Evolutionary conservation across 805 yeast species (phyloP), one percentile per base, ranked within the genome.

Genomic region (Cyberlindnera maclurae): DNA sequence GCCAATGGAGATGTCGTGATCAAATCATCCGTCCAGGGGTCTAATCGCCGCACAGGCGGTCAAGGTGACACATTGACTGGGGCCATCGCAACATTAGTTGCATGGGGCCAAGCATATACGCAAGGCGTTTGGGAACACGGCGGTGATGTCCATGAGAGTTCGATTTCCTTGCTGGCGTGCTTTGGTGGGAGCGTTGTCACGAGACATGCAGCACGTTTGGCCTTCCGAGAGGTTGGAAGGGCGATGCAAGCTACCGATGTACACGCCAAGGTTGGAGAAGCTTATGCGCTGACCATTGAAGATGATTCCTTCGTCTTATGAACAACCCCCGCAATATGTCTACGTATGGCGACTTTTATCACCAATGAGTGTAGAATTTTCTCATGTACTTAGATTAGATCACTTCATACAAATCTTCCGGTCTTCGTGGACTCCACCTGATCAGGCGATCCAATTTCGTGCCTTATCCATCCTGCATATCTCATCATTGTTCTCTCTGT

Each of bases 1-100:
- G 81, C 77, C 5, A 63, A 69, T 36, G 75, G 73, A 2, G 65
- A 61, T 4, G 53, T 58, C 4, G 51, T 63, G 5, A 45, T 84
- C 6, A 50, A 62, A 3, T 72, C 70, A 44, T 68, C 67, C 27
- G 53, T 65, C 26, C 51, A 57, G 12, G 97, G 97, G 1, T 80
- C 93, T 6, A 60, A 64, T 36, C 82, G 85, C 53, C 69, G 98
- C 38, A 94, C 85, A 7, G 96, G 97, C 11, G 98, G 98, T 0
- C 97, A 93, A 62, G 98, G 98, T 18, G 98, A 93, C 52, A 83
- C 96, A 0, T 59, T 93, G 29, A 75, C 90, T 1, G 98, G 98
- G 0, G 66, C 85, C 17, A 62, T 88, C n/a, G 88, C 89, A 1
- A 81, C 95, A 0, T 67, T 90, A 51, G 53, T 84, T 26, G 84